phyloP scores from a whole-genome alignment of 768 basidiomycete genomes.

The Boletus pseudopeckii region DNA sequence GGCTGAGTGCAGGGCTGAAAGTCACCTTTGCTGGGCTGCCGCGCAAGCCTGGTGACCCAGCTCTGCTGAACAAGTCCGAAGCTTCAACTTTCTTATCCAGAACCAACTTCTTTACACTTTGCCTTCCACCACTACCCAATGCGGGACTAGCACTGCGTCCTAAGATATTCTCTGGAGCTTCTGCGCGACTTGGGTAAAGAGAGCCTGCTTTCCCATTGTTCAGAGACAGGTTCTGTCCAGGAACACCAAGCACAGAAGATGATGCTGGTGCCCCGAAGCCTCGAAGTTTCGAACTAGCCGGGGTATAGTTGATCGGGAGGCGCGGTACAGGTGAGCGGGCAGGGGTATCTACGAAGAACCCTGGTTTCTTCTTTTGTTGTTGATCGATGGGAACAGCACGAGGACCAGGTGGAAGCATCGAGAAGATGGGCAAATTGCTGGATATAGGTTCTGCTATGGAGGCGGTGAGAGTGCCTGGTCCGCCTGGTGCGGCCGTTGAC shows the following conservation, averaged over 20 bases:
- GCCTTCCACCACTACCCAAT: conserved; percentile 63
- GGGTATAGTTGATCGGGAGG: conserved; percentile 60
- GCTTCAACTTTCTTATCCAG: conserved; percentile 82
- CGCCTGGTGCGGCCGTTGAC: conserved; percentile 41
- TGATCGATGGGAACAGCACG: conserved; percentile 59
- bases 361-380: conserved; percentile 69
- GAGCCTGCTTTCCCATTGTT: conserved; percentile 53
- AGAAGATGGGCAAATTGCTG: conserved; percentile 68
- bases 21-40: conserved; percentile 47
- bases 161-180: conserved; percentile 61
- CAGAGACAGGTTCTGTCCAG: conserved; percentile 41
- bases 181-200: conserved; percentile 50
- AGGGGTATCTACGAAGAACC: conserved; percentile 74
- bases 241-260: conserved; percentile 32
- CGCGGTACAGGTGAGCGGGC: conserved; percentile 69
- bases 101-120: conserved; percentile 91
- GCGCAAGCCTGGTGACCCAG: conserved; percentile 34
- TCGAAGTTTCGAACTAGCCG: conserved; percentile 61
- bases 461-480: conserved; percentile 66
- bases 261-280: conserved; percentile 55
- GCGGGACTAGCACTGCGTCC: conserved; percentile 55
- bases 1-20: conserved; percentile 72
- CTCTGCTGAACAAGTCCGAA: conserved; percentile 60
- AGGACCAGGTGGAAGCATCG: conserved; percentile 69
- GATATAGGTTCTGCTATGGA: conserved; percentile 87